Percentiles rank a stretch among this genome's conserved stretches.
Conservation (phyloP, 208 protist genomes). For the Borovskyia barvae region DNA sequence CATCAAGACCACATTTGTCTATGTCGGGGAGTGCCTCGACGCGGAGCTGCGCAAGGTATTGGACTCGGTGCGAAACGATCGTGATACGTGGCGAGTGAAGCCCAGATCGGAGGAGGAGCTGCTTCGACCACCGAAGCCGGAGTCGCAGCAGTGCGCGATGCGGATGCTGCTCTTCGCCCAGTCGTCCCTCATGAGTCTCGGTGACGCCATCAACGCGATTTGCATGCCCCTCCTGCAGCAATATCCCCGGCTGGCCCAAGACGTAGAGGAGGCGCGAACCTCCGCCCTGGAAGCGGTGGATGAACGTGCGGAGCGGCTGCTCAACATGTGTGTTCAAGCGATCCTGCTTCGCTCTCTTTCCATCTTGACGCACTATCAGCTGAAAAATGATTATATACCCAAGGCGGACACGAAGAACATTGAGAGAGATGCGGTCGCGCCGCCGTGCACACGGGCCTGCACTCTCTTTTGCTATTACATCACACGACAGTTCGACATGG, state of each 20-base stretch:
- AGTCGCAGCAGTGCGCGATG: slow-evolving; percentile 83
- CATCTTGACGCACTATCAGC: slow-evolving; percentile 79
- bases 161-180: slow-evolving; percentile 87
- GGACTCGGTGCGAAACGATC: slow-evolving; percentile 59
- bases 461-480: slow-evolving; percentile 89
- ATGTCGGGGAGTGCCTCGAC: slow-evolving; percentile 62
- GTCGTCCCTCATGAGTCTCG: slow-evolving; percentile 71
- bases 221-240: slow-evolving; percentile 49
- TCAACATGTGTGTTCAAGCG: slow-evolving; percentile 78
- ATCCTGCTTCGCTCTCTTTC: slow-evolving; percentile 75
- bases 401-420: slow-evolving; percentile 39
- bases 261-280: slow-evolving; percentile 54
- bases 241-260: slow-evolving; percentile 42
- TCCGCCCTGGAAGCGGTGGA: slow-evolving; percentile 56
- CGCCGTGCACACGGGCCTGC: slow-evolving; percentile 83
- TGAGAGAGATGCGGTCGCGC: slow-evolving; percentile 50
- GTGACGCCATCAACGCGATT: slow-evolving; percentile 51
- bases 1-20: slow-evolving; percentile 37
- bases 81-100: slow-evolving; percentile 69
- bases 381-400: slow-evolving; percentile 68
- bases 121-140: slow-evolving; percentile 44
- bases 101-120: slow-evolving; percentile 70
- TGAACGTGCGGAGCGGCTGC: slow-evolving; percentile 59
- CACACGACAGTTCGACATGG: slow-evolving; percentile 74
- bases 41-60: slow-evolving; percentile 67